These are phyloP conservation scores for Amanita inopinata DNA, from an alignment of 768 basidiomycete species.

Conservation along the genomic window DNA sequence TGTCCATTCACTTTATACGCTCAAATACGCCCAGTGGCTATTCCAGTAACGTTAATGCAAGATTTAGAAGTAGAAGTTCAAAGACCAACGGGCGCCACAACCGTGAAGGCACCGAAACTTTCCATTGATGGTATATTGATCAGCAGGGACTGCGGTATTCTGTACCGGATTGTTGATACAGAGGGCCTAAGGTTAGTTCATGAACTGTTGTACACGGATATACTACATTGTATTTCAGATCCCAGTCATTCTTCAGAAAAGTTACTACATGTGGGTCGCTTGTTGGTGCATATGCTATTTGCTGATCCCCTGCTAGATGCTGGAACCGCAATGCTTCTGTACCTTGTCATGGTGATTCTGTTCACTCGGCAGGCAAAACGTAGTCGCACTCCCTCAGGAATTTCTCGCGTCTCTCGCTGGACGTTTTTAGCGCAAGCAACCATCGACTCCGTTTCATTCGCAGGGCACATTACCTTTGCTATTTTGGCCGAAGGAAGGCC, in stretches of 20 bases:
- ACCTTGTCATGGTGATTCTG: constrained; percentile 56
- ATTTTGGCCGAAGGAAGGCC: constrained; percentile 76
- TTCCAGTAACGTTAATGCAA: constrained; percentile 47
- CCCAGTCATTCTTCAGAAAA: constrained; percentile 62
- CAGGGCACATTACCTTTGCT: constrained; percentile 82
- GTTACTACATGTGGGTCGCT: constrained; percentile 48
- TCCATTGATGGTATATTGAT: constrained; percentile 56
- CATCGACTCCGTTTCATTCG: constrained; percentile 78
- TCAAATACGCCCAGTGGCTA: constrained; percentile 45
- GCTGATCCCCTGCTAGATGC: constrained; percentile 44
- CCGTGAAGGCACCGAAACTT: constrained; percentile 44
- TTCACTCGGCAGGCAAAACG: constrained; percentile 66
- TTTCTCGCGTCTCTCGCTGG: constrained; percentile 77
- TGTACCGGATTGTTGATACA: constrained; percentile 56
- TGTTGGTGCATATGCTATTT: constrained; percentile 1
- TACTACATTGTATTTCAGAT: constrained; percentile 22
- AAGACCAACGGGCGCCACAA: constrained; percentile 63
- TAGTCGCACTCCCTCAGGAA: constrained; percentile 69
- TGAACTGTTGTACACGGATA: neutral
- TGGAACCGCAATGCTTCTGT: constrained; percentile 53
- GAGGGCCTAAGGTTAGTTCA: constrained; percentile 55
- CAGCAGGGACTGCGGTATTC: constrained; percentile 73
- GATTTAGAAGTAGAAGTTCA: constrained; percentile 70
- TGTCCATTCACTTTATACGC: constrained; percentile 63
- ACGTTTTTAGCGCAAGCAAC: constrained; percentile 72